Evolutionary conservation across 176 grass and related monocot genomes (phyloP).

Genomic region (Paspalum notatum): DNA sequence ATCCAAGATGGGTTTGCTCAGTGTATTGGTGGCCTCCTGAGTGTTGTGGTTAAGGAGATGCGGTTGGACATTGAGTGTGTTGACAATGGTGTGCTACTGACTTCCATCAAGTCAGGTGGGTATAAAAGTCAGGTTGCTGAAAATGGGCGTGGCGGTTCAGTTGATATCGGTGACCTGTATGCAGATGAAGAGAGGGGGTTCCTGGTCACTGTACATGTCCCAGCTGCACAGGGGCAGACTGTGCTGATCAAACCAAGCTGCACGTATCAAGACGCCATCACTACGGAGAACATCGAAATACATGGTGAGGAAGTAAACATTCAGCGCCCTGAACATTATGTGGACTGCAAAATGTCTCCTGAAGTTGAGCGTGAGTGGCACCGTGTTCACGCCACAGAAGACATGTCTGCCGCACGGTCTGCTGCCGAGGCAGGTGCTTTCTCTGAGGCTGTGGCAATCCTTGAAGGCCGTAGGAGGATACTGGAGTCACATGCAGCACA

Average conservation of each 20-base stretch:
- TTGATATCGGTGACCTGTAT: conserved; percentile 82
- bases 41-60: conserved; percentile 76
- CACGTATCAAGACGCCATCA: conserved; percentile 56
- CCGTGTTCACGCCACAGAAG: conserved; percentile 68
- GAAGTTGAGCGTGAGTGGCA: conserved; percentile 82
- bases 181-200: conserved; percentile 94
- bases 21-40: conserved; percentile 93
- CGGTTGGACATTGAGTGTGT: conserved; percentile 53
- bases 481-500: conserved; percentile 48
- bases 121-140: conserved; percentile 54
- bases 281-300: conserved; percentile 46
- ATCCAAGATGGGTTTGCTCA: conserved; percentile 93
- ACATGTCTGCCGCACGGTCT: conserved; percentile 68
- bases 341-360: conserved; percentile 47
- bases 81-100: conserved; percentile 55
- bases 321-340: conserved; percentile 42
- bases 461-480: conserved; percentile 59
- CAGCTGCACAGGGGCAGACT: conserved; percentile 44
- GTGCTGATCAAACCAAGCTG: conserved; percentile 62
- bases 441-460: conserved; percentile 63
- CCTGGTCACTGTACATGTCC: conserved; percentile 55
- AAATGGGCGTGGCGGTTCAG: conserved; percentile 54
- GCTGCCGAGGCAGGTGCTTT: conserved; percentile 65
- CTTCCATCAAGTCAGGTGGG: conserved; percentile 77
- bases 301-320: conserved; percentile 56